Conservation (phyloP, 805 yeast species). For the Teunomyces aglyptinius region DNA sequence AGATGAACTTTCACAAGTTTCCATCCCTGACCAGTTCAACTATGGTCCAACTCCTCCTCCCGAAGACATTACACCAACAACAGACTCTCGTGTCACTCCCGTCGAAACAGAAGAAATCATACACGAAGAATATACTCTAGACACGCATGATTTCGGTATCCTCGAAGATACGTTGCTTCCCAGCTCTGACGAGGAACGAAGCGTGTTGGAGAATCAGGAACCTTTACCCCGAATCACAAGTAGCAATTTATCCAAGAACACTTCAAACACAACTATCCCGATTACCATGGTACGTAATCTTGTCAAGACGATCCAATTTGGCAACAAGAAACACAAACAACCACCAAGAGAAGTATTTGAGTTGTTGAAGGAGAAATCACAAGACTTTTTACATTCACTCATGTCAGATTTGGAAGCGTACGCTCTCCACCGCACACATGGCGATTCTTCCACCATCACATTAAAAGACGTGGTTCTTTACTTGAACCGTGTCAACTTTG, state of each 20-base stretch:
- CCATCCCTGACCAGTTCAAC: too few species aligned
- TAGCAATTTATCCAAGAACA: neutral
- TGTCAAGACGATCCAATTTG: neutral
- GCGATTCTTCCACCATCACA: conserved; percentile 25
- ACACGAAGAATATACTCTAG: conserved; percentile 14
- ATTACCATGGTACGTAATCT: conserved; percentile 1
- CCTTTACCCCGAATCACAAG: neutral
- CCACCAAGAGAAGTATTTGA: conserved; percentile 14
- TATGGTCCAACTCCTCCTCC: too few species aligned
- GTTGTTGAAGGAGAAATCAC: conserved; percentile 27
- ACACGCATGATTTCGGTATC: conserved; percentile 3
- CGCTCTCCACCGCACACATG: conserved; percentile 25
- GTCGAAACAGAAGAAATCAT: conserved; percentile 7
- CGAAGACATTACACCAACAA: neutral
- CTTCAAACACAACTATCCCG: neutral
- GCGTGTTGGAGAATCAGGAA: neutral
- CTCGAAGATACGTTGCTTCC: neutral
- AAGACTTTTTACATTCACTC: conserved; percentile 28
- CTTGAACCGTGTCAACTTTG: conserved; percentile 30
- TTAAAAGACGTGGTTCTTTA: conserved; percentile 36
- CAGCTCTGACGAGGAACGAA: conserved; percentile 3
- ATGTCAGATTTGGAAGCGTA: conserved; percentile 35
- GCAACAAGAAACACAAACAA: conserved; percentile 4
- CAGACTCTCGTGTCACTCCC: neutral
- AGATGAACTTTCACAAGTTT: too few species aligned